Base-by-base conservation (phyloP, 2,329 filamentous ascomycete species). In the Scorias spongiosa region DNA sequence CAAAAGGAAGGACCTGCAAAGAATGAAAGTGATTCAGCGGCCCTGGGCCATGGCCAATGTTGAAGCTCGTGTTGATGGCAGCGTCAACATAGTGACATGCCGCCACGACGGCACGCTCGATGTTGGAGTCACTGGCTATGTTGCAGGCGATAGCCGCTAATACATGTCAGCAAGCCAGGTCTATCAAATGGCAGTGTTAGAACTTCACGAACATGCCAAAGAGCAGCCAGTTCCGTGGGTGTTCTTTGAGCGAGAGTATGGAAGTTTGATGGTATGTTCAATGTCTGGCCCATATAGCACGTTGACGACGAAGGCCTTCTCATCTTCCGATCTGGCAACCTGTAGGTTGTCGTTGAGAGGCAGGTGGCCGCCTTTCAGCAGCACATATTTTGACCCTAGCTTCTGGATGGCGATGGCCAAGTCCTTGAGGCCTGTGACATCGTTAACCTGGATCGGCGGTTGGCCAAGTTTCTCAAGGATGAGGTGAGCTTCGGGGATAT, bases 181-280 rank as follows among this genome's bases (percentile, higher is more conserved):
- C 14, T 37, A n/a, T 4, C 20, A 17, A 14, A 11, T 5, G 15
- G 14, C 20, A 4, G 15, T 30, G 32, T 26, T 26, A 18, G 11
- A 26, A 42, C 28, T 12, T 3, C 32, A 69, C 78, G 67, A 62
- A 84, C 80, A 94, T 36, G 91, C 91, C 47, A 96, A 72, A 9
- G 87, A 93, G 58, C 91, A 98, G 3, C 91, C 91, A 0, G 91
- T 96, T 1, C 91, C 91, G 56, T 98, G 91, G 0, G 89, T 96
- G 57, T 89, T 89, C 47, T 70, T 80, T 8, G 81, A 86, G 9
- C 70, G 64, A 49, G 85, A 70, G 57, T 82, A 95, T 4, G 71
- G 69, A 34, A 77, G 83, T 60, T 87, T 73, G 41, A 94, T 72
- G 34, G 77, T 66, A 1, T 76, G 68, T 0, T 72, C 61, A n/a